phyloP scores from a whole-genome alignment of 495 filamentous ascomycete genomes.

The Gamarada debralockiae region DNA sequence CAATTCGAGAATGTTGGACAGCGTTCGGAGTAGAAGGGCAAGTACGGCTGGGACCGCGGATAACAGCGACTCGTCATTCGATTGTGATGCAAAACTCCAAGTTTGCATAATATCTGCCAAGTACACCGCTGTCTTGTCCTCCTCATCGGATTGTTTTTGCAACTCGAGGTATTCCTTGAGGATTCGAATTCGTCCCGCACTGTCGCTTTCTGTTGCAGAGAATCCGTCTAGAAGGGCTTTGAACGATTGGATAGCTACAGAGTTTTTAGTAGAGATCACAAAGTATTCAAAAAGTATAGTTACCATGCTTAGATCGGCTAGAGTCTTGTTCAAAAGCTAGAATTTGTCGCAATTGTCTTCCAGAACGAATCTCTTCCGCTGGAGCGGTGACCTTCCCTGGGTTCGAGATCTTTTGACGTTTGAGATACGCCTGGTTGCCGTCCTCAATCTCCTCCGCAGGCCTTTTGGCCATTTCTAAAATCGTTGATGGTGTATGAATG shows the following conservation, averaged over 20 bases:
- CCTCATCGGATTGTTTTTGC: conserved; percentile 50
- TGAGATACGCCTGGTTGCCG: conserved; percentile 23
- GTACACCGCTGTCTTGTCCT: conserved; percentile 54
- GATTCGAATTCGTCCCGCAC: conserved; percentile 51
- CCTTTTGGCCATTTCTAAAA: conserved; percentile 21
- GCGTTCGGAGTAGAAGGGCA: conserved; percentile 68
- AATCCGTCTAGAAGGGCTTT: conserved; percentile 71
- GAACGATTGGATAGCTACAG: conserved; percentile 66
- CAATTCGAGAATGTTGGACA: conserved; percentile 68
- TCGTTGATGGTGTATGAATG: not conserved
- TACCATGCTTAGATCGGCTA: conserved; percentile 60
- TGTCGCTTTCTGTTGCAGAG: conserved; percentile 43
- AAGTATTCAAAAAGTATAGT: not conserved
- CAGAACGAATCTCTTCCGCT: conserved; percentile 50
- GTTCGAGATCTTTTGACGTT: conserved; percentile 25
- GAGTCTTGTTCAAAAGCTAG: conserved; percentile 66
- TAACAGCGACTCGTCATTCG: conserved; percentile 69
- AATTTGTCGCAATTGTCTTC: conserved; percentile 55
- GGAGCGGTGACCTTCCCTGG: not conserved
- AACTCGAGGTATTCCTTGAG: conserved; percentile 71
- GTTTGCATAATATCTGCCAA: conserved; percentile 72
- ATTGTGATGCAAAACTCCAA: conserved; percentile 71
- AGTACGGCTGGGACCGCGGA: conserved; percentile 73
- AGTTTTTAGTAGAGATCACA: conserved; percentile 12
- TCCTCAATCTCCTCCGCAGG: conserved; percentile 17